Evolutionary conservation across 257 asterid species (phyloP).

Genomic region (Salvia hispanica): DNA sequence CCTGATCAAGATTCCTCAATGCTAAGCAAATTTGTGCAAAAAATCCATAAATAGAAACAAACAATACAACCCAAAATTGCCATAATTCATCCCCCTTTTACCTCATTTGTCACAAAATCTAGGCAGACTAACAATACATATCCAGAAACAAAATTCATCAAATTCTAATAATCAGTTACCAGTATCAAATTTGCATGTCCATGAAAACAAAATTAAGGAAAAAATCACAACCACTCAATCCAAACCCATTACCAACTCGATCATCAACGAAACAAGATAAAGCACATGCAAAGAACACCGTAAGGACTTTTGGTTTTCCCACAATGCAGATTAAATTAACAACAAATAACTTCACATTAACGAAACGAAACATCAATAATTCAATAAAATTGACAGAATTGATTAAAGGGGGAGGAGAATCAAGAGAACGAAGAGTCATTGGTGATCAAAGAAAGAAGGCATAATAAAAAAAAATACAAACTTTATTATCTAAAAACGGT

Average conservation of each 20-base stretch:
- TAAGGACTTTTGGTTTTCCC: background rate
- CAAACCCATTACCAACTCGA: conserved; percentile 14
- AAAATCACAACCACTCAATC: conserved; percentile 6
- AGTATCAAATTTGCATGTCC: conserved; percentile 33
- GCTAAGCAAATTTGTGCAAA: conserved; percentile 1
- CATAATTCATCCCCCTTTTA: background rate
- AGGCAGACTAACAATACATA: background rate
- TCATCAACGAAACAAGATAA: conserved; percentile 30
- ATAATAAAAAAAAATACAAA: background rate
- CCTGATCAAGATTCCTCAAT: conserved; percentile 42
- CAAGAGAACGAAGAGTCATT: background rate
- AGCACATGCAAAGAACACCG: conserved; percentile 41
- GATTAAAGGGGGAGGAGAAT: conserved; percentile 4
- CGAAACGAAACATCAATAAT: background rate
- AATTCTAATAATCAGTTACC: background rate
- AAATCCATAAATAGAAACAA: conserved; percentile 16
- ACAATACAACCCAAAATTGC: background rate
- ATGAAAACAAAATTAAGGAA: conserved; percentile 31
- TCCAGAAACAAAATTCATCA: background rate
- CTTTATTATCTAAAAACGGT: background rate
- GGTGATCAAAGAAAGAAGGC: background rate
- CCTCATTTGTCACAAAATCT: background rate
- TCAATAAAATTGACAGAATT: background rate
- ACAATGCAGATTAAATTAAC: conserved; percentile 35
- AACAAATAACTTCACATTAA: background rate